phyloP scores from a whole-genome alignment of 805 yeast genomes.

The Zygoascus biomembranicola region DNA sequence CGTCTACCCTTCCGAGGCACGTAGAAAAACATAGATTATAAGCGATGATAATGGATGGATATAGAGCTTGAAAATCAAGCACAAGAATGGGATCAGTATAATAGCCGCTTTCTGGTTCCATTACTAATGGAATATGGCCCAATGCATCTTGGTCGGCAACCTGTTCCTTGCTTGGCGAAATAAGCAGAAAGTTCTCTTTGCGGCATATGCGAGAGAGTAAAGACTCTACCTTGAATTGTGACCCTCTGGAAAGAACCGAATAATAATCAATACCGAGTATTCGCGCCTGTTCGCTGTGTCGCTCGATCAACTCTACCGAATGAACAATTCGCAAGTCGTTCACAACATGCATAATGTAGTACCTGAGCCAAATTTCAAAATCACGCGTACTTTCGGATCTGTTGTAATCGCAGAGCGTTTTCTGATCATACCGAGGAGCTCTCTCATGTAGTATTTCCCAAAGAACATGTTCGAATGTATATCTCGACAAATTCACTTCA shows the following conservation, averaged over 20 bases:
- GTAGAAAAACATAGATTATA: constrained; percentile 62
- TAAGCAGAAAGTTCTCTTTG: constrained; percentile 59
- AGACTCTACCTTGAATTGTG: constrained; percentile 91
- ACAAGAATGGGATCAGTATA: constrained; percentile 88
- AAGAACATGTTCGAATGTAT: constrained; percentile 69
- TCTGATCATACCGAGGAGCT: constrained; percentile 52
- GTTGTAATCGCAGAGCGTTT: constrained; percentile 44
- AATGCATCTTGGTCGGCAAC: constrained; percentile 80
- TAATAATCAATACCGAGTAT: constrained; percentile 83
- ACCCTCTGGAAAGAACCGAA: constrained; percentile 83
- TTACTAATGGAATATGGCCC: constrained; percentile 79
- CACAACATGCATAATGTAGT: constrained; percentile 38
- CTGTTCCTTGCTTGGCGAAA: constrained; percentile 72
- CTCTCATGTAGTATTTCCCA: constrained; percentile 59
- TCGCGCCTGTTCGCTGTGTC: constrained; percentile 76
- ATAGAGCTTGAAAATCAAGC: constrained; percentile 85
- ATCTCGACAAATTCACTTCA: constrained; percentile 56
- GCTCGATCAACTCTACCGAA: constrained; percentile 56
- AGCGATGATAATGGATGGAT: constrained; percentile 89
- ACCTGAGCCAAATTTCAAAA: constrained; percentile 27
- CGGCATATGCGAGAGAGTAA: constrained; percentile 67
- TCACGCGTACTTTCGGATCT: constrained; percentile 18
- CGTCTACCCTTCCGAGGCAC: constrained; percentile 31
- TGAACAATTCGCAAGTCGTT: constrained; percentile 42
- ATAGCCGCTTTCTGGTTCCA: constrained; percentile 84